These are phyloP conservation scores for Xylariaceae sp. DNA, from an alignment of 2,329 filamentous ascomycete genomes.

Conservation along the genomic window DNA sequence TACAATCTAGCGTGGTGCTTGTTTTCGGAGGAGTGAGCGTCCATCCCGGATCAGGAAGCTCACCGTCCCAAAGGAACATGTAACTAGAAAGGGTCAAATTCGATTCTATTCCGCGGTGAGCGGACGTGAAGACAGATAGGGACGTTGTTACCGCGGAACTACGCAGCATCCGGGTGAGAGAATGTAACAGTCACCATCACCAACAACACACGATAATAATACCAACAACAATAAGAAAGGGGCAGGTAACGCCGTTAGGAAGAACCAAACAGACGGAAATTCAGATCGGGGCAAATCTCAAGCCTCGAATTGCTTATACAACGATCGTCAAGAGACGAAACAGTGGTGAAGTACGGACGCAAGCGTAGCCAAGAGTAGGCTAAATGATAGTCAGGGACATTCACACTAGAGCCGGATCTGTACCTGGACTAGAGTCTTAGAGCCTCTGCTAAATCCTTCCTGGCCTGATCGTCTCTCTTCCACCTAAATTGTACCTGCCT, in stretches of 20 bases:
- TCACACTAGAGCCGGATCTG: not conserved
- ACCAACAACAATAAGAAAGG: no score
- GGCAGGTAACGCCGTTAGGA: no score
- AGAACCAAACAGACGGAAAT: no score
- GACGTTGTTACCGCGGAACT: no score
- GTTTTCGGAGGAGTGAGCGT: not conserved
- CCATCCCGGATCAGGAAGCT: conserved; percentile 30
- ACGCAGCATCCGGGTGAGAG: not conserved
- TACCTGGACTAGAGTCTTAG: not conserved
- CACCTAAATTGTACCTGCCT: no score
- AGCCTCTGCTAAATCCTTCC: not conserved
- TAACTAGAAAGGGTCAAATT: conserved; percentile 8
- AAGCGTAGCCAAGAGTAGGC: not conserved
- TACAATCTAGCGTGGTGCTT: not conserved
- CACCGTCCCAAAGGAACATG: conserved; percentile 24
- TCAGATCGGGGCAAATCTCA: no score
- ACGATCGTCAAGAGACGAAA: not conserved
- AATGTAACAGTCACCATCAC: conserved; percentile 12
- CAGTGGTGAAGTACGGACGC: not conserved
- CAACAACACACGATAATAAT: not conserved
- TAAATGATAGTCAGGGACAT: not conserved
- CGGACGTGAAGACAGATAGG: no score
- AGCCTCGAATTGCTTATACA: no score
- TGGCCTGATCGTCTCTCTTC: no score
- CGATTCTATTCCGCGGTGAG: conserved; percentile 7